Percentiles rank a stretch among this genome's conserved stretches.
Evolutionary conservation across 352 stramenopile genomes (phyloP).

Genomic region (Pythium volutum): DNA sequence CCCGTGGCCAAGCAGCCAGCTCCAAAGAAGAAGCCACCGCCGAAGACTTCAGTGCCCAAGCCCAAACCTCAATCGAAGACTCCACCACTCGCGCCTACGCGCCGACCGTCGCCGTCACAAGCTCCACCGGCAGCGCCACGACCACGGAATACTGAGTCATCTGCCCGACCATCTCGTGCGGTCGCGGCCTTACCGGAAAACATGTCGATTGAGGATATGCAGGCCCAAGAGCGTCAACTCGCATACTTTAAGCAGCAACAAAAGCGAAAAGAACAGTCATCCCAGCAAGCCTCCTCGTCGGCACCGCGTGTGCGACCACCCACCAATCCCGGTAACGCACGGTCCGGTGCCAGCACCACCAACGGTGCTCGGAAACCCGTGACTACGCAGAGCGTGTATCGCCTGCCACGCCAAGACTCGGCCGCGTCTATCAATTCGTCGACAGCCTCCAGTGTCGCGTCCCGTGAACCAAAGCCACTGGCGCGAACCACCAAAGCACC

Average conservation of each 20-base stretch:
- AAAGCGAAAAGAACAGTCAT: conserved; percentile 25
- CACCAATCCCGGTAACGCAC: neutral
- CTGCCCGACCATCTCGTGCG: conserved; percentile 5
- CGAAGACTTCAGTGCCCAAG: neutral
- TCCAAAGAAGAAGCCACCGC: conserved; percentile 2
- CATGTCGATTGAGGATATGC: conserved; percentile 46
- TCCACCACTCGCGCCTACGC: neutral
- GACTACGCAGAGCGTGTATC: neutral
- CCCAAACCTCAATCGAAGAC: neutral
- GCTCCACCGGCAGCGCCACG: neutral
- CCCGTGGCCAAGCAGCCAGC: neutral
- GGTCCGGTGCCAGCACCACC: neutral
- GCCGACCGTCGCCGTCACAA: neutral
- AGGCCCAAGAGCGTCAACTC: conserved; percentile 46
- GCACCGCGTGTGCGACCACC: neutral
- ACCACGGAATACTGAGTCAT: neutral
- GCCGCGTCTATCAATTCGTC: conserved; percentile 1
- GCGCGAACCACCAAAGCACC: neutral
- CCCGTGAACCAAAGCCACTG: conserved; percentile 2
- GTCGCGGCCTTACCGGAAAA: conserved; percentile 31
- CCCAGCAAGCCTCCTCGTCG: neutral
- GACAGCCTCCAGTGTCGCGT: neutral
- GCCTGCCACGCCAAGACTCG: conserved; percentile 8
- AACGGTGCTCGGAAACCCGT: conserved; percentile 10
- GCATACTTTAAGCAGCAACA: conserved; percentile 33